Evolutionary conservation across 106 monocot species (phyloP), one percentile per base, ranked within the genome.

Genomic region (Acorus calamus): DNA sequence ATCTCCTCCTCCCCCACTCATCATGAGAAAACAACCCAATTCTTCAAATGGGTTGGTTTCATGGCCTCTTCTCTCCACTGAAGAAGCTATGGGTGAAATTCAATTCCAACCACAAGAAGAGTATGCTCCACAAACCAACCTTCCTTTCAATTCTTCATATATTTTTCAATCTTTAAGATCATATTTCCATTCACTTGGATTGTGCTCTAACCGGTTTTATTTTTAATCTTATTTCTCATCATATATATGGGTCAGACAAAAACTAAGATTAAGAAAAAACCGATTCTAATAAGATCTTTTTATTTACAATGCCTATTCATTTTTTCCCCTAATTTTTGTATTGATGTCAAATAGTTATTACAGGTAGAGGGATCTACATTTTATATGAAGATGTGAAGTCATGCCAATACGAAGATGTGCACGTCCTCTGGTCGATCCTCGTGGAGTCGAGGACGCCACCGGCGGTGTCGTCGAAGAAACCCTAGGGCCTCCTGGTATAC

Each of bases 331-430:
- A 60, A 12, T 41, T 7, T 2, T 42, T 28, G 10, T 51, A 52
- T 49, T 14, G 28, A 11, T 10, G 43, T 12, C 4, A 48, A 8
- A 41, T 45, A 61, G 4, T 68, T 47, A 13, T 42, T 8, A 61
- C 61, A 85, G 93, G 78, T 4, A 89, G 80, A 53, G 93, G 89
- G 43, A 94, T 94, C 52, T 94, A 89, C 72, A 86, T 89, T 11
- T 73, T 94, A 0, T 89, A 94, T 12, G 89, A 94, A 44, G 93
- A 94, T 66, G 93, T 94, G 73, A 89, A 89, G 84, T 81, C 89
- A 47, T 94, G 93, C 75, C 89, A 56, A 10, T 94, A 76, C 63
- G 93, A 94, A 63, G 93, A 94, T 50, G 89, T 89, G 44, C 89
- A 86, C 11, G 81, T 94, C 41, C 79, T 94, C 3, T 94, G 86